These are phyloP conservation scores for Friedmanniomyces simplex DNA, from an alignment of 495 filamentous ascomycete species.

Conservation along the genomic window DNA sequence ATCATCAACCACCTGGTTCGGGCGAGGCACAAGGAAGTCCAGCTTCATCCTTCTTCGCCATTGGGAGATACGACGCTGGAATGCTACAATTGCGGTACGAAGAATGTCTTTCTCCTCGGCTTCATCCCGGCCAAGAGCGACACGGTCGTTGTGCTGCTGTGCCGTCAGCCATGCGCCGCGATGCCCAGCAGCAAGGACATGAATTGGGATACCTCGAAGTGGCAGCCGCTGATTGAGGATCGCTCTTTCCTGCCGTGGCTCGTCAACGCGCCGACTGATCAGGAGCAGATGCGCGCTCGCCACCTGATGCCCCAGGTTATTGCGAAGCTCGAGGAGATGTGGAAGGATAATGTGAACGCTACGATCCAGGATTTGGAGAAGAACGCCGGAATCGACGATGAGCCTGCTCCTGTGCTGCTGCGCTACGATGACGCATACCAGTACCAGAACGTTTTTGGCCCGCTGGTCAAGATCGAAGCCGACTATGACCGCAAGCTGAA, in stretches of 20 bases:
- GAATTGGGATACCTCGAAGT: slow-evolving; percentile 98
- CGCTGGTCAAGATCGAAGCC: slow-evolving; percentile 98
- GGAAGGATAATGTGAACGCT: slow-evolving; percentile 89
- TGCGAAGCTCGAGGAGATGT: slow-evolving; percentile 95
- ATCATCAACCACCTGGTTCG: slow-evolving; percentile 98
- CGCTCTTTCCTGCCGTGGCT: slow-evolving; percentile 94
- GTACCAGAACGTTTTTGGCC: slow-evolving; percentile 98
- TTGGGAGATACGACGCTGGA: slow-evolving; percentile 94
- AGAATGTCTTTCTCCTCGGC: slow-evolving; percentile 97
- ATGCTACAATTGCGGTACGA: slow-evolving; percentile 98
- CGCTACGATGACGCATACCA: slow-evolving; percentile 98
- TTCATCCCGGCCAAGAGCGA: slow-evolving; percentile 99
- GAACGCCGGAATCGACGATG: slow-evolving; percentile 73
- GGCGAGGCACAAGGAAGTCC: slow-evolving; percentile 96
- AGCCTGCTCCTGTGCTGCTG: slow-evolving; percentile 82
- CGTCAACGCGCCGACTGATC: slow-evolving; percentile 77
- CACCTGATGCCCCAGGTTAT: slow-evolving; percentile 94
- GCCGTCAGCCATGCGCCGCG: slow-evolving; percentile 90
- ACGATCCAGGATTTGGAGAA: slow-evolving; percentile 92
- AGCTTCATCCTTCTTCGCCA: slow-evolving; percentile 88
- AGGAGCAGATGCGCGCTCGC: slow-evolving; percentile 88
- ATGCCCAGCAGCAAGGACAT: slow-evolving; percentile 91
- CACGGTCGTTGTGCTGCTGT: slow-evolving; percentile 92
- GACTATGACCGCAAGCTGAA: slow-evolving; percentile 99
- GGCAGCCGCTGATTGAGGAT: slow-evolving; percentile 96